phyloP scores from a whole-genome alignment of 176 grass and related monocot genomes.

The Aegilops umbellulata region DNA sequence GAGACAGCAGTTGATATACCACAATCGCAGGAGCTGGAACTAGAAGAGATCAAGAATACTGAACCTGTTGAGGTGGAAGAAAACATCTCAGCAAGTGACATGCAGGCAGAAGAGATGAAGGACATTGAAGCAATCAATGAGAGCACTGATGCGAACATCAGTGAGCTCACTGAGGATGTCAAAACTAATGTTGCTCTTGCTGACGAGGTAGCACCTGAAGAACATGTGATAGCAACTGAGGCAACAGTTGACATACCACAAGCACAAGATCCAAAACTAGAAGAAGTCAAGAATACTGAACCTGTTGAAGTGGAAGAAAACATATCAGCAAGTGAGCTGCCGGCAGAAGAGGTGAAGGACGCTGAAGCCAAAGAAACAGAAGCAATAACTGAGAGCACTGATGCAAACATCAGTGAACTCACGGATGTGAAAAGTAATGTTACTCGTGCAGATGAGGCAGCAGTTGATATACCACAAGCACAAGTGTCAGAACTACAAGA shows the following conservation, averaged over 20 bases:
- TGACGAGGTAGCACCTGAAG: background rate
- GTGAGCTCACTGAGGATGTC: background rate
- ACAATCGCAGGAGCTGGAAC: too few relatives aligned
- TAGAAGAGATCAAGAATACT: too few relatives aligned
- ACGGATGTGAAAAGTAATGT: background rate
- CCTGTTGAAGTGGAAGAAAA: background rate
- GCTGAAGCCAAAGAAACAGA: background rate
- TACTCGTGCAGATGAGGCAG: background rate
- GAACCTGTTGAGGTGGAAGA: too few relatives aligned
- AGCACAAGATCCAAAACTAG: constrained; percentile 15
- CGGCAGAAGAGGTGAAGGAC: too few relatives aligned
- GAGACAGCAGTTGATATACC: too few relatives aligned
- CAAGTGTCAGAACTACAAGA: too few relatives aligned
- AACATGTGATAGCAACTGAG: background rate
- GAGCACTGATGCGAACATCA: background rate
- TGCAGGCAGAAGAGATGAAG: too few relatives aligned
- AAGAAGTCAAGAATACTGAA: constrained; percentile 17
- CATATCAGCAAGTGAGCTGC: background rate
- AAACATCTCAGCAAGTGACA: too few relatives aligned
- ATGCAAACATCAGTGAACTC: background rate
- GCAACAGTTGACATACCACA: background rate
- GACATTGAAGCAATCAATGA: background rate
- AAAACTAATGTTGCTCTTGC: background rate
- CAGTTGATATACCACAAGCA: constrained; percentile 1
- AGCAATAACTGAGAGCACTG: too few relatives aligned